Percentiles rank a stretch among this genome's conserved stretches.
Conservation (phyloP, 768 basidiomycete genomes). For the Macrolepiota albuminosa region DNA sequence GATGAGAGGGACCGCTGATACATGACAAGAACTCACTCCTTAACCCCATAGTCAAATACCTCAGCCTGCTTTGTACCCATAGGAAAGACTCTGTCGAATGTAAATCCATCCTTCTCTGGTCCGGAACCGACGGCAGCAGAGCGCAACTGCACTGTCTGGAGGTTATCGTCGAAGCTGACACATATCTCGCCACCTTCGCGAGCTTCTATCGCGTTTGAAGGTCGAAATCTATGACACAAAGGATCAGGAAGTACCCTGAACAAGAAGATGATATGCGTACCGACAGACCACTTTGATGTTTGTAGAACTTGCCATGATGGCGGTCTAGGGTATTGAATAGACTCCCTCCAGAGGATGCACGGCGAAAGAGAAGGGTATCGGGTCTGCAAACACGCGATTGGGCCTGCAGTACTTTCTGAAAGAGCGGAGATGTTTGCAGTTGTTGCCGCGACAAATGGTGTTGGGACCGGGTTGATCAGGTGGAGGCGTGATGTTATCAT, state of each 20-base stretch:
- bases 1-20: slow-evolving; percentile 14
- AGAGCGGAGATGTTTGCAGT: slow-evolving; percentile 19
- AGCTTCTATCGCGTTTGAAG: slow-evolving; percentile 86
- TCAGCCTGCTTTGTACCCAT: slow-evolving; percentile 88
- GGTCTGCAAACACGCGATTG: slow-evolving; percentile 12
- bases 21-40: slow-evolving; percentile 61
- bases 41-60: slow-evolving; percentile 98
- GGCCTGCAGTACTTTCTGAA: not conserved
- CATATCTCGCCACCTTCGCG: slow-evolving; percentile 88
- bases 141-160: slow-evolving; percentile 79
- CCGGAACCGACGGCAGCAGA: slow-evolving; percentile 65
- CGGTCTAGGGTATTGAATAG: slow-evolving; percentile 15
- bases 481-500: slow-evolving; percentile 7
- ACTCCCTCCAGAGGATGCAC: slow-evolving; percentile 14
- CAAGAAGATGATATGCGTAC: slow-evolving; percentile 41
- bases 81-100: slow-evolving; percentile 94
- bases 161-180: slow-evolving; percentile 82
- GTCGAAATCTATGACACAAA: slow-evolving; percentile 70
- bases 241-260: slow-evolving; percentile 12
- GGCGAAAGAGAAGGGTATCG: slow-evolving; percentile 9
- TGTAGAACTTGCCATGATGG: slow-evolving; percentile 65
- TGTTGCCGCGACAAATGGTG: slow-evolving; percentile 20
- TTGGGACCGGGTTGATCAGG: not conserved
- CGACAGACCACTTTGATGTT: slow-evolving; percentile 99
- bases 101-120: slow-evolving; percentile 96